These are phyloP conservation scores for Coleophoma cylindrospora DNA, from an alignment of 2,329 filamentous ascomycete genomes.

Conservation along the genomic window DNA sequence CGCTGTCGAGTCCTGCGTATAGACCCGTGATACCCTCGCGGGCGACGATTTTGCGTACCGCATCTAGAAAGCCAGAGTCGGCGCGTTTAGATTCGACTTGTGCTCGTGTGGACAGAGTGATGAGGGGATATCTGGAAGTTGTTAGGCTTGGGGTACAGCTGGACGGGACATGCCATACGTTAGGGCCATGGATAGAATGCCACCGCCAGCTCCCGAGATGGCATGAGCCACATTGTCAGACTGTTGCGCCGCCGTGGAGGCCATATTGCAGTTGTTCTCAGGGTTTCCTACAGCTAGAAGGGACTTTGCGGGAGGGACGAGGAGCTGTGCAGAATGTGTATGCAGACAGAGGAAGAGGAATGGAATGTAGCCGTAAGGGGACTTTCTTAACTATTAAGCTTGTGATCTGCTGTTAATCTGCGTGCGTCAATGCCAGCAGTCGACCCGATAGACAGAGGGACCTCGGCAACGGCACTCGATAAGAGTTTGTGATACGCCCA, in stretches of 20 bases:
- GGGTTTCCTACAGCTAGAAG: neutral
- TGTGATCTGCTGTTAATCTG: conserved; percentile 1
- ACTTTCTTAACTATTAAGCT: neutral
- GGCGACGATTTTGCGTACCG: conserved; percentile 80
- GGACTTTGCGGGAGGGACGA: neutral
- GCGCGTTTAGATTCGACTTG: conserved; percentile 96
- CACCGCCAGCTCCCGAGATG: conserved; percentile 86
- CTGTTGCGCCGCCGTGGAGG: conserved; percentile 42
- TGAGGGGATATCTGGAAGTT: conserved; percentile 74
- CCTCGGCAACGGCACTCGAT: neutral
- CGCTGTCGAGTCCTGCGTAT: conserved; percentile 89
- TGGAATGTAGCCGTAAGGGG: neutral
- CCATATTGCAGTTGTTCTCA: conserved; percentile 12
- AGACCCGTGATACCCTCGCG: conserved; percentile 86
- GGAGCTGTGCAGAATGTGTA: neutral
- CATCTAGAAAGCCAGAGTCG: conserved; percentile 76
- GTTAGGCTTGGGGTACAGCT: conserved; percentile 2
- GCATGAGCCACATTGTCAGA: conserved; percentile 97
- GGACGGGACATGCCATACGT: conserved; percentile 54
- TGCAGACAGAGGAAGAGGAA: neutral
- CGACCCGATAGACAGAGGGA: neutral
- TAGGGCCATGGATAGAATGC: conserved; percentile 90
- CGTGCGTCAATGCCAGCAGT: neutral
- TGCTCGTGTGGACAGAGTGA: conserved; percentile 93
- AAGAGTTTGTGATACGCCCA: neutral